Evolutionary conservation across 495 filamentous ascomycete species (phyloP).

Genomic region (Penicillium cinerascens): DNA sequence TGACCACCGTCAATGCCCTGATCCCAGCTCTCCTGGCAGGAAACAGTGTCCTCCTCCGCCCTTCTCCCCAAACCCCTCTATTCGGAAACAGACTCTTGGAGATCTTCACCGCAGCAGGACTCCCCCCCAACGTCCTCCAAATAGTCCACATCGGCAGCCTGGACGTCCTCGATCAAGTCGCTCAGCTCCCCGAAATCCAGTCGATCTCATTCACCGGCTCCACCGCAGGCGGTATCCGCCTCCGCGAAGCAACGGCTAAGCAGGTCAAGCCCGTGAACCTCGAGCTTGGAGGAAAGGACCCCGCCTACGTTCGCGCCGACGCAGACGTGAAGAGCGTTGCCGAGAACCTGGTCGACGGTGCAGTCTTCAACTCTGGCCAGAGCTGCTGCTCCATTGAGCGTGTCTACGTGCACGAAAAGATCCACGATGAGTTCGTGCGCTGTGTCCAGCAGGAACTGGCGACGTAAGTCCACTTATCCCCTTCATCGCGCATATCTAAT

Average conservation of each 20-base stretch:
- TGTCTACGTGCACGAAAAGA: conserved; percentile 81
- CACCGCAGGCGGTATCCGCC: conserved; percentile 74
- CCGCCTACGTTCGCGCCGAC: conserved; percentile 82
- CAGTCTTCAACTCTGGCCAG: conserved; percentile 95
- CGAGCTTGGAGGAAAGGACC: conserved; percentile 92
- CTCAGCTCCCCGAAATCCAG: conserved; percentile 67
- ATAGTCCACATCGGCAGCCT: conserved; percentile 81
- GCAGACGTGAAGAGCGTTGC: conserved; percentile 86
- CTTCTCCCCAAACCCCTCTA: conserved; percentile 89
- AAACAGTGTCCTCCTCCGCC: conserved; percentile 86
- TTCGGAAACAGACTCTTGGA: conserved; percentile 77
- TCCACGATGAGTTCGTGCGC: conserved; percentile 77
- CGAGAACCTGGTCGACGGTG: conserved; percentile 89
- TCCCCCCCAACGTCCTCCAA: conserved; percentile 78
- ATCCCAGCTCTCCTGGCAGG: conserved; percentile 85
- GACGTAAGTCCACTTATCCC: conserved; percentile 18
- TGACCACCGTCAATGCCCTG: conserved; percentile 86
- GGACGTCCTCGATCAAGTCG: conserved; percentile 68
- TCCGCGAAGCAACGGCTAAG: conserved; percentile 77
- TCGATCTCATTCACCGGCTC: conserved; percentile 91
- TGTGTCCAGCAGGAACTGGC: conserved; percentile 73
- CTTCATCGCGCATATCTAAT: neutral
- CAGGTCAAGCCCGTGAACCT: conserved; percentile 79
- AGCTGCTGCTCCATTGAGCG: conserved; percentile 93
- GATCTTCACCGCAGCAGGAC: conserved; percentile 73